phyloP scores from a whole-genome alignment of 2,329 filamentous ascomycete genomes.

The Hymenotorrendiella dingleyae region DNA sequence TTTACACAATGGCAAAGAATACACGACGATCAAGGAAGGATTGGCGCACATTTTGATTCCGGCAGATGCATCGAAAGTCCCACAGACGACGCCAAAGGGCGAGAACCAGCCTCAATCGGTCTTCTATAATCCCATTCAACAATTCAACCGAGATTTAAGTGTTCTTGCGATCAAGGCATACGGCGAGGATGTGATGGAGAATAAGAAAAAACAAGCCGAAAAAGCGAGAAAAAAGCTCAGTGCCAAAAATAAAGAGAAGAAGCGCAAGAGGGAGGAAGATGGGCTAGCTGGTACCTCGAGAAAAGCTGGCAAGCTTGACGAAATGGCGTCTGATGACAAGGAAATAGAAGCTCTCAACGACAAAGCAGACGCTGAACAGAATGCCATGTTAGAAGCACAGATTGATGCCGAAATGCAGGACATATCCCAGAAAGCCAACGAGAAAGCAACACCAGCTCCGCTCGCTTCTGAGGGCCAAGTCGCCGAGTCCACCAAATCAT shows the following conservation, averaged over 20 bases:
- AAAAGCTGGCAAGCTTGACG: conserved; percentile 31
- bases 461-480: background rate
- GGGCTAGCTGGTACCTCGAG: conserved; percentile 26
- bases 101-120: conserved; percentile 67
- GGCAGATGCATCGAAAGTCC: conserved; percentile 40
- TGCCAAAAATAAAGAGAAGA: conserved; percentile 39
- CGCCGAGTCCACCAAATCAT: no score
- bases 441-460: background rate
- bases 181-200: conserved; percentile 59
- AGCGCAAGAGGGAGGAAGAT: conserved; percentile 40
- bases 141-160: conserved; percentile 95
- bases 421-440: background rate
- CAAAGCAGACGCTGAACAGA: background rate
- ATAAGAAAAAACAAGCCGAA: conserved; percentile 38
- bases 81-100: conserved; percentile 40
- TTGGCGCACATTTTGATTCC: conserved; percentile 63
- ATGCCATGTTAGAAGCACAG: background rate
- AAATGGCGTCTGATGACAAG: conserved; percentile 4
- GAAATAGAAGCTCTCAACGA: background rate
- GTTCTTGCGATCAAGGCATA: conserved; percentile 89
- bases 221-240: conserved; percentile 32
- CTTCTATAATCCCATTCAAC: conserved; percentile 98
- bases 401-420: background rate
- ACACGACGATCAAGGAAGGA: conserved; percentile 60
- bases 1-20: conserved; percentile 44